phyloP scores from a whole-genome alignment of 257 asterid genomes.

The Plectranthus barbatus region DNA sequence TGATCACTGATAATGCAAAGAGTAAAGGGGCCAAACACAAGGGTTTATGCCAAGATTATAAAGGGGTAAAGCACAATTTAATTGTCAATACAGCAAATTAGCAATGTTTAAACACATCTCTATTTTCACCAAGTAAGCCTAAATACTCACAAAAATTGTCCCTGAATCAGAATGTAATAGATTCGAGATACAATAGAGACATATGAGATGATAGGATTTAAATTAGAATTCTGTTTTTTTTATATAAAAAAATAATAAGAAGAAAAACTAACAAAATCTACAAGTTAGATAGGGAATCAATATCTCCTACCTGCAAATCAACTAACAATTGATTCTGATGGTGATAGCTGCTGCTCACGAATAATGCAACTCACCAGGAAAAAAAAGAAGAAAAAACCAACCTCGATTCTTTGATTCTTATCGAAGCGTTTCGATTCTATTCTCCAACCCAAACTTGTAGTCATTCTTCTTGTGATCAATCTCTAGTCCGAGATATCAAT shows the following conservation, averaged over 20 bases:
- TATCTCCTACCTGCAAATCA: slow-evolving; percentile 25
- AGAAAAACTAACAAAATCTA: background rate
- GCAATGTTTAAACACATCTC: too few relatives aligned
- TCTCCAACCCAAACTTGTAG: slow-evolving; percentile 92
- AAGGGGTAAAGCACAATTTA: too few relatives aligned
- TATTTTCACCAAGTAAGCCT: too few relatives aligned
- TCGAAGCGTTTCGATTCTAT: slow-evolving; percentile 17
- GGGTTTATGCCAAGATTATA: too few relatives aligned
- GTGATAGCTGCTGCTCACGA: slow-evolving; percentile 1
- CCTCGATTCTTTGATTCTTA: slow-evolving; percentile 17
- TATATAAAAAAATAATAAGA: too few relatives aligned
- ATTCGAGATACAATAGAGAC: too few relatives aligned
- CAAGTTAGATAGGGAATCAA: slow-evolving; percentile 2
- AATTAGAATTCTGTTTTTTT: background rate
- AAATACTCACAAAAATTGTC: too few relatives aligned
- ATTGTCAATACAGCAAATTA: too few relatives aligned
- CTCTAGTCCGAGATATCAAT: slow-evolving; percentile 31
- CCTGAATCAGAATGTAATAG: too few relatives aligned
- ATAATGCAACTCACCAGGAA: slow-evolving; percentile 15
- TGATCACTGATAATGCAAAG: too few relatives aligned
- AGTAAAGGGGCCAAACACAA: too few relatives aligned
- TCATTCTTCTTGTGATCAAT: slow-evolving; percentile 78
- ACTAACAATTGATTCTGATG: slow-evolving; percentile 8
- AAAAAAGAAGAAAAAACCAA: slow-evolving; percentile 17
- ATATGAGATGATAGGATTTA: too few relatives aligned